phyloP scores from a whole-genome alignment of 1,284 basidiomycete genomes.

The Cryptococcus jaspeensis region DNA sequence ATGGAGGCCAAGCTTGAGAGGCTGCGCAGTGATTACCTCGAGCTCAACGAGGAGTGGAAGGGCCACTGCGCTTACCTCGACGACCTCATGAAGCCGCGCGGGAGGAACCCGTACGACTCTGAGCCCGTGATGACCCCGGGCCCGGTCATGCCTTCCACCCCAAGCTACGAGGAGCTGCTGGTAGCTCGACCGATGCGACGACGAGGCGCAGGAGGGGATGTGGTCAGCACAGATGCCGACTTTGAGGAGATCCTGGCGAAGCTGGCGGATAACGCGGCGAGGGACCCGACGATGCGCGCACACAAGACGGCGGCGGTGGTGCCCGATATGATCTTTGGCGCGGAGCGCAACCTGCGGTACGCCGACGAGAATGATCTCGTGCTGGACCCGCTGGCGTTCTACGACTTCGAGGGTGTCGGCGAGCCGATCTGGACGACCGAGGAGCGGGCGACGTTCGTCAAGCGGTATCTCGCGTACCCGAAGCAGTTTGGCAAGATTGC shows the following conservation, averaged over 20 bases:
- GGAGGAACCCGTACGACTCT: conserved; percentile 38
- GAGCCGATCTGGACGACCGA: conserved; percentile 79
- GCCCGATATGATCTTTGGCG: conserved; percentile 85
- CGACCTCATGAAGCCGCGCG: conserved; percentile 42
- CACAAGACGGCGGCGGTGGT: conserved; percentile 82
- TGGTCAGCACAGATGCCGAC: conserved; percentile 90
- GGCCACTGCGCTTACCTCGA: conserved; percentile 69
- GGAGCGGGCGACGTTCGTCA: conserved; percentile 76
- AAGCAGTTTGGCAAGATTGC: conserved; percentile 88
- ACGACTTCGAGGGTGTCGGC: conserved; percentile 66
- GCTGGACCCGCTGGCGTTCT: conserved; percentile 74
- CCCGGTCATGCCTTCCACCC: conserved; percentile 21
- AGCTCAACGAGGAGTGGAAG: conserved; percentile 68
- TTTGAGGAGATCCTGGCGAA: conserved; percentile 96
- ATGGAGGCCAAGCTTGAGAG: conserved; percentile 60
- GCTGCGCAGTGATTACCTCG: conserved; percentile 66
- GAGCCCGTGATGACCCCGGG: conserved; percentile 32
- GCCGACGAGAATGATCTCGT: conserved; percentile 85
- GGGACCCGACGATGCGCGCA: conserved; percentile 84
- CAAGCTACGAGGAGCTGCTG: conserved; percentile 35
- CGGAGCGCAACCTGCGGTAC: conserved; percentile 60
- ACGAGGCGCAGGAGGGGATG: conserved; percentile 62
- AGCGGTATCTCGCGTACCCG: conserved; percentile 78
- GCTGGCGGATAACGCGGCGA: conserved; percentile 85
- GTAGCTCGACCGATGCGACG: conserved; percentile 34